Conservation (phyloP, 75 land plant genomes). For the Ceratopteris richardii region DNA sequence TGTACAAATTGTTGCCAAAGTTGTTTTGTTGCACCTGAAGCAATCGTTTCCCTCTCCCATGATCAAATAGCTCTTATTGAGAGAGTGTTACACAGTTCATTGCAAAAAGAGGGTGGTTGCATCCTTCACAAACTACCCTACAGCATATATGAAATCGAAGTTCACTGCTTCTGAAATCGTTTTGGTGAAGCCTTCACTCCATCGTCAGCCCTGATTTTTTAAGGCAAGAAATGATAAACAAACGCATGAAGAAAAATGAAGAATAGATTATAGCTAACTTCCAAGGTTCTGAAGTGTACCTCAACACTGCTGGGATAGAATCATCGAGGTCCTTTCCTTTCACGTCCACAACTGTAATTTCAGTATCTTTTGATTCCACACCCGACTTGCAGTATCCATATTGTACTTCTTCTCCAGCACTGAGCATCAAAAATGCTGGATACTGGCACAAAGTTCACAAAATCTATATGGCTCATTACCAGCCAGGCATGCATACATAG, state of each 20-base stretch:
- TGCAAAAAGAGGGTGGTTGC: too few species aligned
- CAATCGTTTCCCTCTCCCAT: too few species aligned
- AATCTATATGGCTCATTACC: too few species aligned
- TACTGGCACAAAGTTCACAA: not conserved
- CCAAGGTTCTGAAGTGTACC: not conserved
- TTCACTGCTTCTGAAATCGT: not conserved
- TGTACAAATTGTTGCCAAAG: too few species aligned
- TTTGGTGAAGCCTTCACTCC: conserved; percentile 3
- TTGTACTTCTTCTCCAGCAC: not conserved
- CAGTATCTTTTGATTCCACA: not conserved
- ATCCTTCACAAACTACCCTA: too few species aligned
- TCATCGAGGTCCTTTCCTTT: not conserved
- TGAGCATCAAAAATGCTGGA: not conserved
- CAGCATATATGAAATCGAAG: too few species aligned
- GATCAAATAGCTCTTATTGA: too few species aligned
- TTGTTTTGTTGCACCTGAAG: too few species aligned
- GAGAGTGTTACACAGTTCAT: too few species aligned
- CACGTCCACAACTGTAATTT: not conserved
- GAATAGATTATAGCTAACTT: not conserved
- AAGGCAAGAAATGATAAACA: not conserved
- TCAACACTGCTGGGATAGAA: not conserved
- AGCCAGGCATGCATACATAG: too few species aligned
- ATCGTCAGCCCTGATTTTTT: conserved; percentile 1
- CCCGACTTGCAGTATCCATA: not conserved
- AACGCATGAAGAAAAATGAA: not conserved